Percentiles rank a stretch among this genome's conserved stretches.
Evolutionary conservation across 164 flowering plant genomes (phyloP).

Genomic region (Macadamia integrifolia): DNA sequence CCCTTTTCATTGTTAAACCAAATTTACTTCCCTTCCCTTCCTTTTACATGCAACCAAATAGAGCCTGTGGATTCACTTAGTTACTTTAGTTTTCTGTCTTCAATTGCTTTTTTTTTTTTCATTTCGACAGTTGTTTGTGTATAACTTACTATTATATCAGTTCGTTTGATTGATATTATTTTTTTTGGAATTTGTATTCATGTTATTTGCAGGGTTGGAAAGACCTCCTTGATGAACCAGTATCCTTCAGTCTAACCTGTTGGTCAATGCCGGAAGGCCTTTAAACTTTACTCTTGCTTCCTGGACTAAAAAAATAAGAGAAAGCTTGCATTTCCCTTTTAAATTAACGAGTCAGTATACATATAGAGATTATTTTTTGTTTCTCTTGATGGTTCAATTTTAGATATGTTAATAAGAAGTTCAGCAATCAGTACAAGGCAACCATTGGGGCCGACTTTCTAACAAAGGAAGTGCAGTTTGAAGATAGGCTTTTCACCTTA

Average conservation of each 20-base stretch:
- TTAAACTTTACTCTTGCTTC: no score
- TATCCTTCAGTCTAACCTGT: conserved; percentile 31
- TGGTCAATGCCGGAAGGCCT: not conserved
- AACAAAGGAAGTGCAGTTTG: conserved; percentile 87
- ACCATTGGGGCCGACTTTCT: conserved; percentile 90
- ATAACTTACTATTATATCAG: not conserved
- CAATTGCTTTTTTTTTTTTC: not conserved
- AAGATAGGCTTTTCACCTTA: conserved; percentile 78
- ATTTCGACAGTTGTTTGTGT: not conserved
- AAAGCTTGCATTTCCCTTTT: no score
- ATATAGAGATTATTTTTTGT: not conserved
- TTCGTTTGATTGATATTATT: not conserved
- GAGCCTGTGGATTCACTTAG: not conserved
- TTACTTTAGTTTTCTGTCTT: not conserved
- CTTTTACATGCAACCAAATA: no score
- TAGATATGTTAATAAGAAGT: conserved; percentile 84
- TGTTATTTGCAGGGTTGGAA: conserved; percentile 59
- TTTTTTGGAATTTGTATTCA: not conserved
- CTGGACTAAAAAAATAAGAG: no score
- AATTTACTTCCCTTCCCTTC: no score
- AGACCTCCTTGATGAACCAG: conserved; percentile 90
- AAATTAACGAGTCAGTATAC: no score
- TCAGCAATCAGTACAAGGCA: conserved; percentile 86
- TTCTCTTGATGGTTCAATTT: conserved; percentile 23
- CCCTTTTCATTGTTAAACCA: no score